Evolutionary conservation across 345 rosid species (phyloP).

Genomic region (Turnera subulata): DNA sequence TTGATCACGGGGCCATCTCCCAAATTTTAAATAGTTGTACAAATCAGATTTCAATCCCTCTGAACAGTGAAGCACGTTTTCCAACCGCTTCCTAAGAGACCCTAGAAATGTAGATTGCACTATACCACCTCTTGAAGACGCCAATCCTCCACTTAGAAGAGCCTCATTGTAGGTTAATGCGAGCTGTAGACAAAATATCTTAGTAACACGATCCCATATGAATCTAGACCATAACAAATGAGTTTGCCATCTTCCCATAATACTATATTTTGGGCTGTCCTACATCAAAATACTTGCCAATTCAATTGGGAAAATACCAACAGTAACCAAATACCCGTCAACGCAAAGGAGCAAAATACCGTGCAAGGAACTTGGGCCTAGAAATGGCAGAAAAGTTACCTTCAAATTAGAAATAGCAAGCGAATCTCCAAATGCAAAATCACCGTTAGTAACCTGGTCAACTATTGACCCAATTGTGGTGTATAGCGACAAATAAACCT

Average conservation of each 20-base stretch:
- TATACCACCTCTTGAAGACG: conserved; percentile 56
- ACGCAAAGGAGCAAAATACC: no score
- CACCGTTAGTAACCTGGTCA: conserved; percentile 49
- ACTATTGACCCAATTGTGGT: conserved; percentile 66
- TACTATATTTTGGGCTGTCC: no score
- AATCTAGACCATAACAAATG: no score
- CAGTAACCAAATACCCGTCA: no score
- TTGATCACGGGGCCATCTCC: conserved; percentile 55
- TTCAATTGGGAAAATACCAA: no score
- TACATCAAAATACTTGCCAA: no score
- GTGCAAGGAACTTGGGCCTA: no score
- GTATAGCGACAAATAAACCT: conserved; percentile 88
- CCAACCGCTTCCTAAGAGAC: conserved; percentile 61
- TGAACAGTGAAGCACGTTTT: conserved; percentile 50
- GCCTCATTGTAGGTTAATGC: conserved; percentile 79
- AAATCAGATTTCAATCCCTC: conserved; percentile 38
- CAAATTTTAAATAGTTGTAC: conserved; percentile 42
- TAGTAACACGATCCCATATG: no score
- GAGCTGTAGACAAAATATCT: conserved; percentile 42
- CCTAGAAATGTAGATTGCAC: conserved; percentile 67
- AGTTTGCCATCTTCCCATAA: no score
- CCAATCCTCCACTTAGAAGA: conserved; percentile 56
- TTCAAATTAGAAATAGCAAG: conserved; percentile 75
- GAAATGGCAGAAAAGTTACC: conserved; percentile 48
- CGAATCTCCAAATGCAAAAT: conserved; percentile 42